phyloP scores from a whole-genome alignment of 2,329 filamentous ascomycete genomes.

The Paecilomyces sp. region DNA sequence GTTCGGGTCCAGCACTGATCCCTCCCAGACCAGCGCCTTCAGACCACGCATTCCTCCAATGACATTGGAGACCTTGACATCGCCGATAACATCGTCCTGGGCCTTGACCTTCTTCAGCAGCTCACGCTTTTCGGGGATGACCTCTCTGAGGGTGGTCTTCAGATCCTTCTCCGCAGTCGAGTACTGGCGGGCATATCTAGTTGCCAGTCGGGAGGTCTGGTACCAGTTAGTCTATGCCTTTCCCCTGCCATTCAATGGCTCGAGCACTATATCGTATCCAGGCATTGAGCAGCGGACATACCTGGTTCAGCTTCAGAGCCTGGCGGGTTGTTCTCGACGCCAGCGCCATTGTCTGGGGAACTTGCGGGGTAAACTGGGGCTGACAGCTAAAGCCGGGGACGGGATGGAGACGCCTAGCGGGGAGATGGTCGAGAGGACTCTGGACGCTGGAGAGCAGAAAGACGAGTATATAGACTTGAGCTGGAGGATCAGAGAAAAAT shows the following conservation, averaged over 20 bases:
- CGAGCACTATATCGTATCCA: background rate
- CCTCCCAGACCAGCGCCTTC: constrained; percentile 98
- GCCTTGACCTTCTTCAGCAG: constrained; percentile 90
- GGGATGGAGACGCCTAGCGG: background rate
- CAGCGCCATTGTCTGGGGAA: constrained; percentile 18
- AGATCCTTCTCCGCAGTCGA: constrained; percentile 77
- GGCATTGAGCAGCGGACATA: constrained; percentile 9
- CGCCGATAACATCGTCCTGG: constrained; percentile 72
- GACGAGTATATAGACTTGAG: background rate
- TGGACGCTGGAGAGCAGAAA: background rate
- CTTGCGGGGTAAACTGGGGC: constrained; percentile 5
- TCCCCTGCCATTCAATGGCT: background rate
- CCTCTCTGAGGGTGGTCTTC: constrained; percentile 74
- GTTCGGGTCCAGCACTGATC: constrained; percentile 90
- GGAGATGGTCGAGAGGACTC: constrained; percentile 7
- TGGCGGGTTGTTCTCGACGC: constrained; percentile 31
- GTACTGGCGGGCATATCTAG: constrained; percentile 21
- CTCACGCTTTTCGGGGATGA: constrained; percentile 88
- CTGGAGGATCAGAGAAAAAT: background rate
- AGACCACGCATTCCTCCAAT: constrained; percentile 96
- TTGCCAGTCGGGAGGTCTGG: constrained; percentile 11
- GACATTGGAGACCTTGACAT: constrained; percentile 89
- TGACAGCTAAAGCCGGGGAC: background rate
- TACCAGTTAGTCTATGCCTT: background rate
- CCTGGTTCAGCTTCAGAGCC: constrained; percentile 30